These are phyloP conservation scores for Citeromyces nyonsensis DNA, from an alignment of 805 yeast genomes.

Conservation along the genomic window DNA sequence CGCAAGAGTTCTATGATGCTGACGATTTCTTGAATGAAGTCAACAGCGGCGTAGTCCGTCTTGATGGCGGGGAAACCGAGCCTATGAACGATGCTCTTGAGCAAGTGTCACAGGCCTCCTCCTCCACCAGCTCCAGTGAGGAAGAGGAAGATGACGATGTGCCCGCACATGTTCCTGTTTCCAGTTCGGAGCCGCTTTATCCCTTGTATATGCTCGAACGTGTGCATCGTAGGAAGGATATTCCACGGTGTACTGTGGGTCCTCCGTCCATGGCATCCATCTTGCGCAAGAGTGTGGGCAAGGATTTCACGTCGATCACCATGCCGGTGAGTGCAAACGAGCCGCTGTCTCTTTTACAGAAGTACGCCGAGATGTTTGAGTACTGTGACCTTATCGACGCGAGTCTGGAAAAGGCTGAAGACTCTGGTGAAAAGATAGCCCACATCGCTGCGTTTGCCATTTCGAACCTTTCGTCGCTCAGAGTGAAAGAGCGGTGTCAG, in stretches of 20 bases:
- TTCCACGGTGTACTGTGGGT: slow-evolving; percentile 38
- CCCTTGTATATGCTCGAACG: slow-evolving; percentile 44
- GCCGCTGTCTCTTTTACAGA: slow-evolving; percentile 73
- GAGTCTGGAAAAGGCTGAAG: slow-evolving; percentile 32
- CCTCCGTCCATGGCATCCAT: slow-evolving; percentile 79
- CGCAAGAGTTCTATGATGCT: slow-evolving; percentile 56
- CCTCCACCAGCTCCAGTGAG: slow-evolving; percentile 2
- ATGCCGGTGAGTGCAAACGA: slow-evolving; percentile 95
- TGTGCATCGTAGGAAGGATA: slow-evolving; percentile 39
- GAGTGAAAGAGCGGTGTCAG: slow-evolving; percentile 60
- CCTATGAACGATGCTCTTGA: slow-evolving; percentile 1
- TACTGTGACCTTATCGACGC: slow-evolving; percentile 51
- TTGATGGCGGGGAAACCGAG: slow-evolving; percentile 16
- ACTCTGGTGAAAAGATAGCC: slow-evolving; percentile 42
- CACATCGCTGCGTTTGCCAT: slow-evolving; percentile 75
- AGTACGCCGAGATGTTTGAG: slow-evolving; percentile 68
- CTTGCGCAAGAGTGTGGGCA: slow-evolving; percentile 82
- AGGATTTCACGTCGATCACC: slow-evolving; percentile 69
- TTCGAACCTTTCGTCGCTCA: slow-evolving; percentile 50
- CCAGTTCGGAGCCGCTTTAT: slow-evolving; percentile 19
- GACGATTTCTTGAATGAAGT: slow-evolving; percentile 37
- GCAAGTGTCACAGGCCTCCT: slow-evolving; percentile 1
- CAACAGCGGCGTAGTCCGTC: slow-evolving; percentile 38
- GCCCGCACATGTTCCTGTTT: not conserved
- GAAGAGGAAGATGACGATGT: slow-evolving; percentile 6